Base-by-base conservation (phyloP, 768 basidiomycete species). In the Collybia nuda region DNA sequence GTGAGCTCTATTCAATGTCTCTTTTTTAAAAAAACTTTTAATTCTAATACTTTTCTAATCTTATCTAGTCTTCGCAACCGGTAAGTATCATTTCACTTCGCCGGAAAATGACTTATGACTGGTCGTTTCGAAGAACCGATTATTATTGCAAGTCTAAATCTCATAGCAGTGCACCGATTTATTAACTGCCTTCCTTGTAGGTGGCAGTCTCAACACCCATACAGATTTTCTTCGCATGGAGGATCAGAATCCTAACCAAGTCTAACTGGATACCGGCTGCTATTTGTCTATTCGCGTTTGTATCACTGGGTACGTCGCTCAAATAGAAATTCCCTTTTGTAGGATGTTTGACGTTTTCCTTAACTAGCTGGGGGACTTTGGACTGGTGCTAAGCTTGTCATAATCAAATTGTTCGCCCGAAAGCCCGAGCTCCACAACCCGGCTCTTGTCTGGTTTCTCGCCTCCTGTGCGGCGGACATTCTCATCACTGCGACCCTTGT, bases 401-500 rank as follows among this genome's bases (percentile, higher is more conserved):
- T 58, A 12, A 41, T 70, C 49, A 62, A 56, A 28, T 40, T 57
- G 7, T 72, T 70, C 50, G 24, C 44, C 2, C 47, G 51, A 44
- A 69, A 71, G 51, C 64, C 64, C 14, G 46, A 63, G 42, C 59
- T 70, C 2, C 67, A 70, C 42, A 53, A 47, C 23, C 62, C 72
- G 0, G 69, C 70, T 1, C 61, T 73, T 17, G 50, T 64, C 1
- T 82, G 81, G 80, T 71, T 82, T 24, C 56, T 70, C 15, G 59
- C 73, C 0, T 70, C 77, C 11, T 74, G 73, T 5, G 61, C 70
- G 9, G 71, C 73, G 9, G 82, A 82, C 57, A 54, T 75, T 6
- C 53, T 79, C 8, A 82, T 83, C 43, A 75, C 81, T 1, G 48
- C 59, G 0, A 53, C 69, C 1, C 66, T 82, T 5, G 72, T 74